Conservation (phyloP, 352 stramenopile genomes). For the Aphanomyces astaci region DNA sequence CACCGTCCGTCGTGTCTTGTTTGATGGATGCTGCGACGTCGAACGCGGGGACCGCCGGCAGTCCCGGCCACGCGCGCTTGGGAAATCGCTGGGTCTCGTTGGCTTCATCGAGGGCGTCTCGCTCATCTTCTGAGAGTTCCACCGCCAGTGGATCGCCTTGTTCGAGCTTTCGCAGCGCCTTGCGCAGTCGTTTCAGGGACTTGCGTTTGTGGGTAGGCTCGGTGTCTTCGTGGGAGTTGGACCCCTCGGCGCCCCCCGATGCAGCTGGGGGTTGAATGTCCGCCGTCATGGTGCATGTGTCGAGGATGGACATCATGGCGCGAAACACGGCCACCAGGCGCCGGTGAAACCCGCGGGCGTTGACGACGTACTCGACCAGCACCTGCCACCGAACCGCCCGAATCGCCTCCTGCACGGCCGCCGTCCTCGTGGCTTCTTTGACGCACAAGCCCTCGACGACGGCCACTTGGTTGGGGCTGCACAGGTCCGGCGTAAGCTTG, state of each 20-base stretch:
- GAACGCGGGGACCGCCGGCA: slow-evolving; percentile 24
- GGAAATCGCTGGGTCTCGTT: slow-evolving; percentile 47
- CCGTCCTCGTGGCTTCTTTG: slow-evolving; percentile 41
- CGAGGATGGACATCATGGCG: slow-evolving; percentile 40
- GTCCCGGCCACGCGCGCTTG: slow-evolving; percentile 37
- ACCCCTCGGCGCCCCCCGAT: background rate
- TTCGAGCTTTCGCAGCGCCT: slow-evolving; percentile 47
- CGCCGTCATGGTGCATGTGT: slow-evolving; percentile 52
- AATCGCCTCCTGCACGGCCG: slow-evolving; percentile 30
- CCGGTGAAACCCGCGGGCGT: slow-evolving; percentile 39
- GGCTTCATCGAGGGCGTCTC: slow-evolving; percentile 36
- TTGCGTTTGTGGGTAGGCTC: slow-evolving; percentile 41
- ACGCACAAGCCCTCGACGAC: slow-evolving; percentile 46
- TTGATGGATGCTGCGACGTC: background rate
- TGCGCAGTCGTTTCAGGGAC: slow-evolving; percentile 59
- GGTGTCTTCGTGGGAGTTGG: slow-evolving; percentile 24
- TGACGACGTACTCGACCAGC: slow-evolving; percentile 29
- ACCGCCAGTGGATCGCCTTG: slow-evolving; percentile 47
- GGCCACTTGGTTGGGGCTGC: slow-evolving; percentile 53
- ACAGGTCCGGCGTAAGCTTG: slow-evolving; percentile 60
- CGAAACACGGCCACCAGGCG: slow-evolving; percentile 41
- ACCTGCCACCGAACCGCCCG: slow-evolving; percentile 29
- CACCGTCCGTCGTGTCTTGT: slow-evolving; percentile 2
- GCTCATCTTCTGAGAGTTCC: slow-evolving; percentile 36
- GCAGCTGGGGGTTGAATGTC: slow-evolving; percentile 30